A percentile compares a stretch with the other conserved stretches of the same genome.
phyloP scores from a whole-genome alignment of 768 basidiomycete species.

The Lyophyllum shimeji region DNA sequence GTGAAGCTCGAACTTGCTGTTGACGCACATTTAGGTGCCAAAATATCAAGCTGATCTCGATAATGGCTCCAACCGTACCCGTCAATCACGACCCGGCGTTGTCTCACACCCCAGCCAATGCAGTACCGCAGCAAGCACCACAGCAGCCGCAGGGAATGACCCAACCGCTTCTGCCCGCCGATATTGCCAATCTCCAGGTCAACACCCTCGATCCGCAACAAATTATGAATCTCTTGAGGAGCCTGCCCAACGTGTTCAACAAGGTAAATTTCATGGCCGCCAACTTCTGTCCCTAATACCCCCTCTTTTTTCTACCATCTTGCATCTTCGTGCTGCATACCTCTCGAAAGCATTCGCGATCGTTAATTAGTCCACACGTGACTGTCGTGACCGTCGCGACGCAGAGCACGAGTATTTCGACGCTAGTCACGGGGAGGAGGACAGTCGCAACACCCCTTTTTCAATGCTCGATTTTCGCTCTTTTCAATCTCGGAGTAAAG shows the following conservation, averaged over 20 bases:
- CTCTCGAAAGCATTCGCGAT: conserved; percentile 17
- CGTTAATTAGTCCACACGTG: conserved; percentile 33
- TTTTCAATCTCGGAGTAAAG: neutral
- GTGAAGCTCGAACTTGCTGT: neutral
- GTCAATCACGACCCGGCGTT: conserved; percentile 38
- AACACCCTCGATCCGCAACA: conserved; percentile 51
- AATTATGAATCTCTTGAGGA: conserved; percentile 58
- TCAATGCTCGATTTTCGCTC: neutral
- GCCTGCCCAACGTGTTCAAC: conserved; percentile 50
- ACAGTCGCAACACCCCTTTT: neutral
- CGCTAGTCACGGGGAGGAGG: conserved; percentile 37
- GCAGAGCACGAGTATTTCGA: conserved; percentile 34
- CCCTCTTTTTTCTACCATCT: neutral
- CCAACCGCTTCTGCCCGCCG: conserved; percentile 22
- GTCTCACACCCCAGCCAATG: conserved; percentile 31
- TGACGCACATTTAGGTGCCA: neutral
- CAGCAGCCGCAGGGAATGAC: conserved; percentile 25
- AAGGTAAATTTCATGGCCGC: conserved; percentile 45
- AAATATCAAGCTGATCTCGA: neutral
- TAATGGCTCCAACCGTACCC: conserved; percentile 37
- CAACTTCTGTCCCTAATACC: conserved; percentile 3
- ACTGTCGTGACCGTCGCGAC: conserved; percentile 38
- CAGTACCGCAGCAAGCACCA: conserved; percentile 27
- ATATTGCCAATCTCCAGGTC: conserved; percentile 25
- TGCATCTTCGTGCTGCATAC: conserved; percentile 8